These are phyloP conservation scores for Gnetum montanum DNA, from an alignment of 75 land plant genomes.

Conservation along the genomic window DNA sequence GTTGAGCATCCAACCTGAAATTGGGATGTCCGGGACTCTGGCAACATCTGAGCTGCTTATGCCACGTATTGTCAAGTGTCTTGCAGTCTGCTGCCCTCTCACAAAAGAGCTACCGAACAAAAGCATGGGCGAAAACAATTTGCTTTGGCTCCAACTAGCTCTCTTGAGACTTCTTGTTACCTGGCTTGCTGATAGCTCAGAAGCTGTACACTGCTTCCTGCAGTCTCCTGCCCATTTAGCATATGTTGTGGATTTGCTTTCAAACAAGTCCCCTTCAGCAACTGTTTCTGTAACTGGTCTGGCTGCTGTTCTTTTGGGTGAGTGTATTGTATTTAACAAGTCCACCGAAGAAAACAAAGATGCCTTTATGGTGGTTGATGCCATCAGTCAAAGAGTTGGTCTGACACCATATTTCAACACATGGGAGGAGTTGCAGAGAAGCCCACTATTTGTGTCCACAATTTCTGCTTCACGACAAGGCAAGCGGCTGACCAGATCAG, in stretches of 20 bases:
- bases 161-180: slow-evolving; percentile 66
- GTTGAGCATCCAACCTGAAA: slow-evolving; percentile 61
- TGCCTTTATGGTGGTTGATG: slow-evolving; percentile 66
- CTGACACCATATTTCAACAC: slow-evolving; percentile 71
- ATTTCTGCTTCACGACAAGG: slow-evolving; percentile 29
- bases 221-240: slow-evolving; percentile 78
- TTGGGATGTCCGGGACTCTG: slow-evolving; percentile 44
- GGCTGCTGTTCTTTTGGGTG: slow-evolving; percentile 81
- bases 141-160: slow-evolving; percentile 55
- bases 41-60: slow-evolving; percentile 67
- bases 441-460: slow-evolving; percentile 30
- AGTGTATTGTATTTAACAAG: slow-evolving; percentile 78
- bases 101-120: slow-evolving; percentile 14
- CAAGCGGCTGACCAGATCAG: slow-evolving; percentile 64
- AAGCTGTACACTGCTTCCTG: slow-evolving; percentile 65
- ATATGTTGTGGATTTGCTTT: slow-evolving; percentile 68
- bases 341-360: slow-evolving; percentile 34
- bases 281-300: slow-evolving; percentile 60
- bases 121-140: slow-evolving; percentile 2
- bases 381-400: slow-evolving; percentile 82
- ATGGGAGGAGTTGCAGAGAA: slow-evolving; percentile 79
- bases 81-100: slow-evolving; percentile 59
- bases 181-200: slow-evolving; percentile 85
- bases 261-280: slow-evolving; percentile 33
- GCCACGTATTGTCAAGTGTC: slow-evolving; percentile 71